phyloP scores from a whole-genome alignment of 345 rosid genomes.

The Salix caprea region DNA sequence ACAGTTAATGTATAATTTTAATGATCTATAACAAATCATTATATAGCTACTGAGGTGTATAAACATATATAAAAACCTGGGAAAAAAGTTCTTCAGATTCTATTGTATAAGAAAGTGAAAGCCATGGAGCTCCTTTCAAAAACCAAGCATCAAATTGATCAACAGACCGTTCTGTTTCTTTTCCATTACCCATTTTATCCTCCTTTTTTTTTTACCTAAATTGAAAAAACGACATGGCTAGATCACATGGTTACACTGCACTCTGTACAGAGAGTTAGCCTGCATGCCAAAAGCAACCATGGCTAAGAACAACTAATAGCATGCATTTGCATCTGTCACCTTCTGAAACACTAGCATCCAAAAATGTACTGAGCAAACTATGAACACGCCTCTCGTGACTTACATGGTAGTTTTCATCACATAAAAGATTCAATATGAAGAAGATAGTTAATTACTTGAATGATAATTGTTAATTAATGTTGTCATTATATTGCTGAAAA shows the following conservation, averaged over 20 bases:
- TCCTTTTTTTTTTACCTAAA: background rate
- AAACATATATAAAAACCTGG: too few species aligned
- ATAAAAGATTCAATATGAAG: background rate
- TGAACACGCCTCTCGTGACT: background rate
- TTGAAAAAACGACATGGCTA: slow-evolving; percentile 18
- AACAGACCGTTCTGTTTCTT: background rate
- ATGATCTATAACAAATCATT: too few species aligned
- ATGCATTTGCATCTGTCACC: slow-evolving; percentile 26
- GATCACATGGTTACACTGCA: slow-evolving; percentile 32
- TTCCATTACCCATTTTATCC: background rate
- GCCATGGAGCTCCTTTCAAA: background rate
- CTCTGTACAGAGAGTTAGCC: background rate
- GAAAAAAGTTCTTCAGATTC: too few species aligned
- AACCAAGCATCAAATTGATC: background rate
- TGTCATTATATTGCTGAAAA: background rate
- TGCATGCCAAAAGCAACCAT: slow-evolving; percentile 21
- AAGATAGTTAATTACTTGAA: too few species aligned
- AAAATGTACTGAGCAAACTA: background rate
- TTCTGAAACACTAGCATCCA: slow-evolving; percentile 9
- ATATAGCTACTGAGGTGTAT: too few species aligned
- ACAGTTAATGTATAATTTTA: too few species aligned
- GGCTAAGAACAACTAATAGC: background rate
- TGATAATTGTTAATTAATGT: too few species aligned
- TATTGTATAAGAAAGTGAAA: too few species aligned
- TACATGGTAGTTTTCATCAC: background rate